Conservation (phyloP, 306 rosid species). For the Fragaria nilgerrensis region DNA sequence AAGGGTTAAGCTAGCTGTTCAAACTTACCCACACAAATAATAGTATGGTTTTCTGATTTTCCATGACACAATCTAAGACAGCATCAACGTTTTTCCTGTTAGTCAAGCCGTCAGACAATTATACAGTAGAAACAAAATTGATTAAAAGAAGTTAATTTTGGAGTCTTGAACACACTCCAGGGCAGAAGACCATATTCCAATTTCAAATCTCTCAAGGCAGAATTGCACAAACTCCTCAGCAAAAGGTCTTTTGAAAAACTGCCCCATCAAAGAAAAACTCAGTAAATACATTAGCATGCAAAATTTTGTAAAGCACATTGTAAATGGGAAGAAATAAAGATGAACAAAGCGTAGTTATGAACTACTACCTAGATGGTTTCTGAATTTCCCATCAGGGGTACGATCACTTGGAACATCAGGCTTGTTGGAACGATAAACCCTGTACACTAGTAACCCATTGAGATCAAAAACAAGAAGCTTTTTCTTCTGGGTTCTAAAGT, state of each 20-base stretch:
- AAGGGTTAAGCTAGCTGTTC: neutral
- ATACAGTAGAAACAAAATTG: neutral
- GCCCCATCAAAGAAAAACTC: neutral
- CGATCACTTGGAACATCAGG: neutral
- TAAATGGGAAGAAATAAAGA: neutral
- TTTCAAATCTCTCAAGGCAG: constrained; percentile 42
- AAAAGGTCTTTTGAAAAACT: constrained; percentile 29
- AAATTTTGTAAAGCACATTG: too few relatives aligned
- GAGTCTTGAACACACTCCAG: constrained; percentile 10
- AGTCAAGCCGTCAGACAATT: neutral
- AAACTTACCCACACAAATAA: constrained; percentile 38
- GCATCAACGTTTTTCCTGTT: constrained; percentile 23
- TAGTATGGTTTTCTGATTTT: neutral
- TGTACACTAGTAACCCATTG: constrained; percentile 16
- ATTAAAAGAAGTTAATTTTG: neutral
- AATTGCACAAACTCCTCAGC: constrained; percentile 31
- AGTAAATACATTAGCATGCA: neutral
- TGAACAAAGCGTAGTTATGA: neutral
- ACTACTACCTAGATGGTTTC: constrained; percentile 14
- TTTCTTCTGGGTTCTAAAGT: constrained; percentile 22
- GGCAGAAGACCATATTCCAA: constrained; percentile 43
- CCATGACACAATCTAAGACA: constrained; percentile 5
- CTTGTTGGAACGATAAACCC: neutral
- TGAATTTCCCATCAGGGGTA: constrained; percentile 5
- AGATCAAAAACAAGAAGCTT: constrained; percentile 23